phyloP scores from a whole-genome alignment of 1,139 yeast genomes.

The Debaryomyces fabryi region DNA sequence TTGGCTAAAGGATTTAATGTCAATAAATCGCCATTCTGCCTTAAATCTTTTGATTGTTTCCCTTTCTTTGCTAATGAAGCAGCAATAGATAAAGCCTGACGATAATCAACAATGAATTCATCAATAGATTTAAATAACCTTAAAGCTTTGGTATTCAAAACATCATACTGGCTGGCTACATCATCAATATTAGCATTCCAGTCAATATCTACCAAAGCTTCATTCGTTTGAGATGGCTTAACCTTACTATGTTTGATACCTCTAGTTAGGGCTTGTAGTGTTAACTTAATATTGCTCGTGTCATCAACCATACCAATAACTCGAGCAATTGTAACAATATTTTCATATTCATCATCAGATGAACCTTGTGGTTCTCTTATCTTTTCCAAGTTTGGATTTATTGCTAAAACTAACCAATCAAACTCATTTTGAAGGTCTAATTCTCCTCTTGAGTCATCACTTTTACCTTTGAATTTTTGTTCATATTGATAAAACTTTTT shows the following conservation, averaged over 20 bases:
- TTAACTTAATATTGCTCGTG: conserved; percentile 45
- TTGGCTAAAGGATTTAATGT: conserved; percentile 65
- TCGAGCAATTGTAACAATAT: conserved; percentile 50
- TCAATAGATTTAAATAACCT: conserved; percentile 45
- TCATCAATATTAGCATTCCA: conserved; percentile 23
- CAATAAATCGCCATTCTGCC: conserved; percentile 35
- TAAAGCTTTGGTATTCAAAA: conserved; percentile 27
- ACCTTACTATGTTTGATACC: conserved; percentile 27
- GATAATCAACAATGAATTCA: conserved; percentile 44
- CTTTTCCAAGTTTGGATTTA: conserved; percentile 44
- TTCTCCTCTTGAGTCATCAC: conserved; percentile 7
- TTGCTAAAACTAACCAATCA: conserved; percentile 45
- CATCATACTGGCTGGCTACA: conserved; percentile 25
- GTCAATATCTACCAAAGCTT: conserved; percentile 32
- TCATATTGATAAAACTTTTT: conserved; percentile 28
- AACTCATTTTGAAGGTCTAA: conserved; percentile 24
- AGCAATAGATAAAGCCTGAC: conserved; percentile 24
- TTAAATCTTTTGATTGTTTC: conserved; percentile 15
- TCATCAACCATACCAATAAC: conserved; percentile 54
- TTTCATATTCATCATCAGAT: conserved; percentile 17
- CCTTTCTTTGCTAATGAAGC: conserved; percentile 10
- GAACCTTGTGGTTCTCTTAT: conserved; percentile 27
- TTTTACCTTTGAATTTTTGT: conserved; percentile 15
- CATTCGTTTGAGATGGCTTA: conserved; percentile 27
- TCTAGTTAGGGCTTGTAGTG: conserved; percentile 58